A percentile compares a stretch with the other conserved stretches of the same genome.
Evolutionary conservation across 2,329 filamentous ascomycete species (phyloP).

Genomic region (Teratosphaeria pseudoeucalypti): DNA sequence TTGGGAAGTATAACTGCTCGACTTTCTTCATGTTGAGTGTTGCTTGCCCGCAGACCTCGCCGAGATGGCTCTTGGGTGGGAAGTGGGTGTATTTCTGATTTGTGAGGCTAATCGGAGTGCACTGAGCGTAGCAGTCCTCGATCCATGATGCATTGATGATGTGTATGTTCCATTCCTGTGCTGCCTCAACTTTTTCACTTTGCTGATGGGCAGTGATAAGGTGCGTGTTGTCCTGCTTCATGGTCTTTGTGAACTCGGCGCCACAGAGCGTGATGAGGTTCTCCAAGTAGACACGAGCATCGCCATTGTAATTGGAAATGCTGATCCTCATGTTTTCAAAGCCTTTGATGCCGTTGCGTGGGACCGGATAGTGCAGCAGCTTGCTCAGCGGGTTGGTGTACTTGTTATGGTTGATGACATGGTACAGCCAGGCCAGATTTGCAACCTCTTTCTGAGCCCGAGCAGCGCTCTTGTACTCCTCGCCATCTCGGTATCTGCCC

Average conservation of each 20-base stretch:
- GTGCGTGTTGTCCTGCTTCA: constrained; percentile 93
- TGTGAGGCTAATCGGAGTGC: constrained; percentile 61
- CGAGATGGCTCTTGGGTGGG: constrained; percentile 77
- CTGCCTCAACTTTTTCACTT: constrained; percentile 89
- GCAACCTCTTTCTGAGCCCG: constrained; percentile 73
- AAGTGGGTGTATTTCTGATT: constrained; percentile 75
- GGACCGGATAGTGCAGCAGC: constrained; percentile 81
- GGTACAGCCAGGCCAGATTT: constrained; percentile 88
- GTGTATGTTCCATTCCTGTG: constrained; percentile 81
- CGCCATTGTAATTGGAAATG: constrained; percentile 91
- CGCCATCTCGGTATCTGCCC: constrained; percentile 75
- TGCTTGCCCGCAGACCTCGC: constrained; percentile 86
- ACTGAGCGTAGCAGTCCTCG: constrained; percentile 92
- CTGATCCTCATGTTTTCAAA: constrained; percentile 72
- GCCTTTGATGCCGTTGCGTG: constrained; percentile 64
- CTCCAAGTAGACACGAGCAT: constrained; percentile 85
- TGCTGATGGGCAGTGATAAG: constrained; percentile 80
- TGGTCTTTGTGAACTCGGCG: constrained; percentile 83
- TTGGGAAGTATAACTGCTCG: constrained; percentile 56
- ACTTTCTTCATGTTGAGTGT: constrained; percentile 62
- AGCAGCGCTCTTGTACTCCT: constrained; percentile 66
- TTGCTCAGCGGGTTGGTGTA: constrained; percentile 80
- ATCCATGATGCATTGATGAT: constrained; percentile 95
- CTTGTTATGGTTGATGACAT: constrained; percentile 75
- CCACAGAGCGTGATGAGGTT: constrained; percentile 79